Conservation (phyloP, 2,329 filamentous ascomycete species). For the Fusarium sp. region DNA sequence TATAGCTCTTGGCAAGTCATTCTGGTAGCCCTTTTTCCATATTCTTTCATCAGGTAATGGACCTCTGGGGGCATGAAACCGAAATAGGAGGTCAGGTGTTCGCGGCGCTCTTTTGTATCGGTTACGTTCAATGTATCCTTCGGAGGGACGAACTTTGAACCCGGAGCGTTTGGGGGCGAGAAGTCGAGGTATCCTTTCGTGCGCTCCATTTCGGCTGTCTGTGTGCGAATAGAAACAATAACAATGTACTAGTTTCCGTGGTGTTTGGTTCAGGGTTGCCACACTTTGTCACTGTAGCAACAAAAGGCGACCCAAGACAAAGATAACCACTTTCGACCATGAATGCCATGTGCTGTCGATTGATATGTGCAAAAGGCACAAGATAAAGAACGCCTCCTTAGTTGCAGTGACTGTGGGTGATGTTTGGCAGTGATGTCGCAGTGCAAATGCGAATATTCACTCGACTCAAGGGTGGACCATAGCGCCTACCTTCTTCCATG, state of each 20-base stretch:
- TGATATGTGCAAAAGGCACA: too few species aligned
- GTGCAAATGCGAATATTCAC: too few species aligned
- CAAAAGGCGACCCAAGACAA: too few species aligned
- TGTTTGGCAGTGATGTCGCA: too few species aligned
- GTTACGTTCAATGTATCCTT: background rate
- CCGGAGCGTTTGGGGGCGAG: background rate
- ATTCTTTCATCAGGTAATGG: background rate
- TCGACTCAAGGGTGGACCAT: too few species aligned
- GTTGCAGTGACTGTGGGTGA: too few species aligned
- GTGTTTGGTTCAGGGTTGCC: too few species aligned
- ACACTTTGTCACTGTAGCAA: too few species aligned
- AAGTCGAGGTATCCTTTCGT: slow-evolving; percentile 7
- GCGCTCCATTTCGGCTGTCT: background rate
- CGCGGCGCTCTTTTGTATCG: background rate
- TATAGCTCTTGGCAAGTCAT: background rate
- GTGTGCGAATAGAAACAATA: background rate
- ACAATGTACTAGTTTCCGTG: too few species aligned
- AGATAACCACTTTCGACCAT: too few species aligned
- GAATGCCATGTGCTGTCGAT: too few species aligned
- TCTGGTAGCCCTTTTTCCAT: background rate
- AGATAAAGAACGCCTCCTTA: too few species aligned
- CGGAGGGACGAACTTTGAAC: background rate
- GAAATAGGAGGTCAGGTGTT: background rate
- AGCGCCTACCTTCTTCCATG: background rate
- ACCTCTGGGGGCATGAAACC: slow-evolving; percentile 9